phyloP scores from a whole-genome alignment of 805 yeast genomes.

The Pichia nanzhaoensis region DNA sequence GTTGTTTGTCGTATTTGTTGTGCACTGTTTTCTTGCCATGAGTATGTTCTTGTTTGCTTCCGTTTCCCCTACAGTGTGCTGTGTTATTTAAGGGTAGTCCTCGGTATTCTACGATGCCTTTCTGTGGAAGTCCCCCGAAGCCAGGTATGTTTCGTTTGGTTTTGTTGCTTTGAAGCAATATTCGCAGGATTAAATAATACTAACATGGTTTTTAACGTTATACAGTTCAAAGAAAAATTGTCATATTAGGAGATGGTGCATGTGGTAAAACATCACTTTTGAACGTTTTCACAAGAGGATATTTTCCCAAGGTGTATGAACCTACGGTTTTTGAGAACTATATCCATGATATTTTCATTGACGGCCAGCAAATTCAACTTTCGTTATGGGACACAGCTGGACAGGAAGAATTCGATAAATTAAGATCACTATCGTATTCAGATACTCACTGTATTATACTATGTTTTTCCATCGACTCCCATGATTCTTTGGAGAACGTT shows the following conservation, averaged over 20 bases:
- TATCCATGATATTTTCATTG: constrained; percentile 94
- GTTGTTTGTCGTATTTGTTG: too few relatives aligned
- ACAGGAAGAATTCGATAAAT: constrained; percentile 94
- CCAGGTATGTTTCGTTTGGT: constrained; percentile 30
- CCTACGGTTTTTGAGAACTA: constrained; percentile 98
- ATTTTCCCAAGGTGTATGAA: constrained; percentile 96
- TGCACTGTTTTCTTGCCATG: too few relatives aligned
- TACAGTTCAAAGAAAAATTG: constrained; percentile 80
- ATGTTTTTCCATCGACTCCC: constrained; percentile 90
- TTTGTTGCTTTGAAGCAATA: too few relatives aligned
- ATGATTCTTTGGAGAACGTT: constrained; percentile 91
- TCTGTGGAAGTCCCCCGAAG: constrained; percentile 40
- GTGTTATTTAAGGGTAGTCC: neutral
- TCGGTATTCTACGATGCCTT: constrained; percentile 28
- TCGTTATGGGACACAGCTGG: constrained; percentile 99
- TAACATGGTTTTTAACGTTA: constrained; percentile 2
- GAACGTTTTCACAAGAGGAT: constrained; percentile 94
- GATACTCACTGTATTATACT: constrained; percentile 97
- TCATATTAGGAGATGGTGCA: constrained; percentile 96
- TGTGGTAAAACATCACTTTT: constrained; percentile 95
- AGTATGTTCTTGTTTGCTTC: neutral
- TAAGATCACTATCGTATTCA: constrained; percentile 85
- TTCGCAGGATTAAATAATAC: too few relatives aligned
- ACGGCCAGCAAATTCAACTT: constrained; percentile 84
- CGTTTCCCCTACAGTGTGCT: neutral